Evolutionary conservation across 768 basidiomycete species (phyloP).

Genomic region (Naganishia randhawae): DNA sequence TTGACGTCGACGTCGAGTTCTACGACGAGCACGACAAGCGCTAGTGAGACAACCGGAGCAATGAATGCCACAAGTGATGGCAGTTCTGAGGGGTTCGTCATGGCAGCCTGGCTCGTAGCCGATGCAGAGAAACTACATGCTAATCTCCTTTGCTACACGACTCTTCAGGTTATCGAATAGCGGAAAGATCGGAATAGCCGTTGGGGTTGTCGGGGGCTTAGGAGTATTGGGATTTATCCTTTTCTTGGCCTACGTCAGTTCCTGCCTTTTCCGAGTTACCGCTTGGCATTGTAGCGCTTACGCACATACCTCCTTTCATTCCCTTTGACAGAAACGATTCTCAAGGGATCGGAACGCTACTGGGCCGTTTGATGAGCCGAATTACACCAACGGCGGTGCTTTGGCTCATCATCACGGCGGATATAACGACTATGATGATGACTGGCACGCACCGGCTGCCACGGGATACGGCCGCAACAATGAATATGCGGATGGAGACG

Average conservation of each 20-base stretch:
- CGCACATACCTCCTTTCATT: neutral
- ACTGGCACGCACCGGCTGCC: neutral
- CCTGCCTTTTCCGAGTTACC: no score
- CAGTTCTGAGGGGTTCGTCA: neutral
- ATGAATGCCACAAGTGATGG: neutral
- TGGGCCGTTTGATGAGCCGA: neutral
- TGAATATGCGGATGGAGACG: neutral
- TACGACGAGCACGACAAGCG: neutral
- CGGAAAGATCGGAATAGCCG: slow-evolving; percentile 1
- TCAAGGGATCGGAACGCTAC: neutral
- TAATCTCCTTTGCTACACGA: neutral
- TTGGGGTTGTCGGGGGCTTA: slow-evolving; percentile 17
- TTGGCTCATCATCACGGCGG: neutral
- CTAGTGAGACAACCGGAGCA: neutral
- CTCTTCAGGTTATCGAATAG: slow-evolving; percentile 18
- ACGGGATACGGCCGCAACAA: neutral
- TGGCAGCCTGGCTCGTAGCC: neutral
- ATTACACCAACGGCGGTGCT: neutral
- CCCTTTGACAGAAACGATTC: neutral
- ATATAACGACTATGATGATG: slow-evolving; percentile 6
- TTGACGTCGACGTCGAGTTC: neutral
- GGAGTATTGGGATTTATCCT: slow-evolving; percentile 1
- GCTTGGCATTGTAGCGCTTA: neutral
- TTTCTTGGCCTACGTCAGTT: neutral
- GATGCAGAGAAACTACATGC: neutral